Evolutionary conservation across 2,329 filamentous ascomycete species (phyloP).

Genomic region (Didymella lethalis): DNA sequence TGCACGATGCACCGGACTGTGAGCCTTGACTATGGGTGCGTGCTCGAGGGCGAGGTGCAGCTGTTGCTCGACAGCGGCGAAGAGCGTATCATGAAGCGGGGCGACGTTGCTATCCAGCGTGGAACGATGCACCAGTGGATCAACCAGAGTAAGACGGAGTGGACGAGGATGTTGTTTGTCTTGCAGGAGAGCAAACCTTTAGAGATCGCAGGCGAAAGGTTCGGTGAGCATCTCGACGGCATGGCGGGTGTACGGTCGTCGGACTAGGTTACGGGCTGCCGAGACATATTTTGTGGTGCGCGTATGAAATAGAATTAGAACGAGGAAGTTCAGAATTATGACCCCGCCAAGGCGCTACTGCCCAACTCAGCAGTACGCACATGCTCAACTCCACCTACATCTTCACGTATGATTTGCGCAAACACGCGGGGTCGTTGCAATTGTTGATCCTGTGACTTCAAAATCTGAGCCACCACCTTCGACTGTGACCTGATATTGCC

Average conservation of each 20-base stretch:
- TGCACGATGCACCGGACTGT: conserved; percentile 54
- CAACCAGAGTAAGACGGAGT: conserved; percentile 46
- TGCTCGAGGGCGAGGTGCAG: conserved; percentile 51
- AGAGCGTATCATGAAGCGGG: conserved; percentile 47
- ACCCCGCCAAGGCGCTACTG: conserved; percentile 12
- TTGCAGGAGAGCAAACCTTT: conserved; percentile 48
- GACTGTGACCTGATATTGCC: conserved; percentile 18
- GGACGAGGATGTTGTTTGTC: conserved; percentile 50
- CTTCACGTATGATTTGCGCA: conserved; percentile 15
- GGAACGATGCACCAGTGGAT: conserved; percentile 54
- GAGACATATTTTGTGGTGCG: not conserved
- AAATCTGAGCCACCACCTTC: not conserved
- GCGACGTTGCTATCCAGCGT: conserved; percentile 51
- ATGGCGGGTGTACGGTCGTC: conserved; percentile 50
- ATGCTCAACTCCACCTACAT: conserved; percentile 14
- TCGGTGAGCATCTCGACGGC: conserved; percentile 46
- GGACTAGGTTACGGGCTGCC: conserved; percentile 26
- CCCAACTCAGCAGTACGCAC: conserved; percentile 16
- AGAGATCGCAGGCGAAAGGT: conserved; percentile 40
- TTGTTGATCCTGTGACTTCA: not conserved
- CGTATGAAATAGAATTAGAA: not conserved
- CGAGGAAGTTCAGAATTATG: not conserved
- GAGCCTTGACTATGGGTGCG: conserved; percentile 51
- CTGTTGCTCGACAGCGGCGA: conserved; percentile 51
- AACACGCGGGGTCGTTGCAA: conserved; percentile 2